Percentiles rank a stretch among this genome's conserved stretches.
These are phyloP conservation scores for Aspergillus haitiensis DNA, from an alignment of 495 filamentous ascomycete genomes.

Conservation along the genomic window DNA sequence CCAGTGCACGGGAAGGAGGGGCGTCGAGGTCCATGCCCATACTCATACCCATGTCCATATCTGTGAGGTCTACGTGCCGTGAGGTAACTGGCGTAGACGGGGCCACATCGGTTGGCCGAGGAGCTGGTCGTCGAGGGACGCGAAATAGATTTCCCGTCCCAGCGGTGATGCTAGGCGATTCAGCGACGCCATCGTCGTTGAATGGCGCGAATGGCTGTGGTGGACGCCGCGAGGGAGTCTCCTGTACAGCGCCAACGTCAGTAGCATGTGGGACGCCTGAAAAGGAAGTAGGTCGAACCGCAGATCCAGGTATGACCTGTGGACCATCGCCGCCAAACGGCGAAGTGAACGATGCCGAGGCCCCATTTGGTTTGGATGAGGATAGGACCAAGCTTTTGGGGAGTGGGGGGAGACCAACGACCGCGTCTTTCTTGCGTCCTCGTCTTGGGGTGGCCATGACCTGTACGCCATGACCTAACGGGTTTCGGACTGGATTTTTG, in stretches of 20 bases:
- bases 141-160: slow-evolving; percentile 32
- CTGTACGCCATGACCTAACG: slow-evolving; percentile 58
- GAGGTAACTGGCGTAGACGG: slow-evolving; percentile 40
- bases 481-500: slow-evolving; percentile 66
- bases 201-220: slow-evolving; percentile 35
- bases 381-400: slow-evolving; percentile 32
- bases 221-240: slow-evolving; percentile 55
- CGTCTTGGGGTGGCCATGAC: slow-evolving; percentile 77
- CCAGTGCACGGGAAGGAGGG: neutral
- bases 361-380: slow-evolving; percentile 9
- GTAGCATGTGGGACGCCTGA: slow-evolving; percentile 14
- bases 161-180: slow-evolving; percentile 20
- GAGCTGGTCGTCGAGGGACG: slow-evolving; percentile 42
- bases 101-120: slow-evolving; percentile 30
- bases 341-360: slow-evolving; percentile 11
- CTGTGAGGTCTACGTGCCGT: slow-evolving; percentile 23
- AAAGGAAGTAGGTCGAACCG: slow-evolving; percentile 23
- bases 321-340: slow-evolving; percentile 24
- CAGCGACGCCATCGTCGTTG: slow-evolving; percentile 9
- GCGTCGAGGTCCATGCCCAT: slow-evolving; percentile 2
- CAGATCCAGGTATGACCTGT: slow-evolving; percentile 26
- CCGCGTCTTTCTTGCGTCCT: slow-evolving; percentile 42
- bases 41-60: neutral
- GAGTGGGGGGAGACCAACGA: slow-evolving; percentile 34
- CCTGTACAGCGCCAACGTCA: slow-evolving; percentile 40